Percentiles rank a stretch among this genome's conserved stretches.
These are phyloP conservation scores for Solanum sitiens DNA, from an alignment of 257 asterid species.

Conservation along the genomic window DNA sequence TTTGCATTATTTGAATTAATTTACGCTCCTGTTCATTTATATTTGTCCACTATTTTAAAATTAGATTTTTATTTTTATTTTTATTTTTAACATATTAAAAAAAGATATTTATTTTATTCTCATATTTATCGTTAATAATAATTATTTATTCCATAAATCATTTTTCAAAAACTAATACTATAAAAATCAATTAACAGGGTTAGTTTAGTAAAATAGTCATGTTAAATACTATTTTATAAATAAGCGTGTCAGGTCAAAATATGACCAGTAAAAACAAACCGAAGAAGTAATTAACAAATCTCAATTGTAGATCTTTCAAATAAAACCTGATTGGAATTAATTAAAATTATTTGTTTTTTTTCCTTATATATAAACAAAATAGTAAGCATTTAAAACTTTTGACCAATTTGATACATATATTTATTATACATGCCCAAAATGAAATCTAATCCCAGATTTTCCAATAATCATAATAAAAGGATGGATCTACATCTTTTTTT, in stretches of 20 bases:
- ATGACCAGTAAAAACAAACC: accelerated
- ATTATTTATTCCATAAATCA: too few relatives aligned
- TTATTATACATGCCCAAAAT: neutral
- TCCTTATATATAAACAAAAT: neutral
- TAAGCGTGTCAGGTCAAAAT: accelerated
- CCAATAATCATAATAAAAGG: neutral
- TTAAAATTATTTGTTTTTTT: neutral
- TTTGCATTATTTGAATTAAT: too few relatives aligned
- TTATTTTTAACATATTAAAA: too few relatives aligned
- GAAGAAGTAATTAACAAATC: neutral
- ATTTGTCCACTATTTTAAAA: too few relatives aligned
- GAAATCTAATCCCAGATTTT: neutral
- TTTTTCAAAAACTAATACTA: too few relatives aligned
- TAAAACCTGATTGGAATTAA: neutral
- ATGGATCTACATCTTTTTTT: neutral
- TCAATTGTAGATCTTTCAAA: neutral
- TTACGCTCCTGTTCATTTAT: neutral
- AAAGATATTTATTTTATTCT: too few relatives aligned
- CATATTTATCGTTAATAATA: too few relatives aligned
- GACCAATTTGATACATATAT: neutral
- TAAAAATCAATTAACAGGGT: neutral
- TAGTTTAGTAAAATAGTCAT: neutral
- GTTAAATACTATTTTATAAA: accelerated
- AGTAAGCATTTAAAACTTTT: neutral
- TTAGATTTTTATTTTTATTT: too few relatives aligned